Evolutionary conservation across 73 alveolate genomes (phyloP).

Genomic region (Paramecium primaurelia): DNA sequence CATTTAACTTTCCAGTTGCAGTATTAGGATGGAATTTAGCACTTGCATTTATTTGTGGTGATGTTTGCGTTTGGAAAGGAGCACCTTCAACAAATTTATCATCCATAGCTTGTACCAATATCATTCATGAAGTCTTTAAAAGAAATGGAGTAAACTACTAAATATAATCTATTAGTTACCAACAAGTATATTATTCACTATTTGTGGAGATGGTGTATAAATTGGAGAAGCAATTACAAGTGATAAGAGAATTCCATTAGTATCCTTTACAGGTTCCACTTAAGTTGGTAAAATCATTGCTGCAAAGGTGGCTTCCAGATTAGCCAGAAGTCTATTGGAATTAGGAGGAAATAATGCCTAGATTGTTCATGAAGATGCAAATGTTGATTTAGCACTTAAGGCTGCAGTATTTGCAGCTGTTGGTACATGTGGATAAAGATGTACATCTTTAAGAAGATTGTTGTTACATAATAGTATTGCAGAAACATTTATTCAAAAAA

Average conservation of each 20-base stretch:
- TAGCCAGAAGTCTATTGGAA: constrained; percentile 84
- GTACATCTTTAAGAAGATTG: constrained; percentile 88
- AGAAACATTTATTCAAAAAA: constrained; percentile 62
- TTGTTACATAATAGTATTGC: constrained; percentile 14
- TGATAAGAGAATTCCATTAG: constrained; percentile 78
- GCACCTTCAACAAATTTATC: constrained; percentile 78
- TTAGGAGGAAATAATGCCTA: constrained; percentile 93
- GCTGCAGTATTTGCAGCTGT: constrained; percentile 86
- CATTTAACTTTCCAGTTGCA: constrained; percentile 93
- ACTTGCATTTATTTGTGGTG: constrained; percentile 87
- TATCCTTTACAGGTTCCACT: constrained; percentile 90
- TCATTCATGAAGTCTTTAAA: constrained; percentile 77
- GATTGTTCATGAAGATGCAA: constrained; percentile 84
- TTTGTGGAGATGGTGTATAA: constrained; percentile 78
- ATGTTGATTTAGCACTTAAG: constrained; percentile 80
- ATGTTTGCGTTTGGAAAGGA: constrained; percentile 85
- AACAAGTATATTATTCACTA: constrained; percentile 54
- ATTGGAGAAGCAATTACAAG: constrained; percentile 80
- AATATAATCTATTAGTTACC: constrained; percentile 58
- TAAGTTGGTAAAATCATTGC: constrained; percentile 74
- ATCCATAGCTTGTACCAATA: constrained; percentile 76
- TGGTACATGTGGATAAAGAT: constrained; percentile 93
- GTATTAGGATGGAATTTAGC: constrained; percentile 87
- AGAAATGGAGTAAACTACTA: constrained; percentile 64
- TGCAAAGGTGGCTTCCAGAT: constrained; percentile 76